A percentile compares a stretch with the other conserved stretches of the same genome.
These are phyloP conservation scores for Cryphonectria radicalis DNA, from an alignment of 2,329 filamentous ascomycete genomes.

Conservation along the genomic window DNA sequence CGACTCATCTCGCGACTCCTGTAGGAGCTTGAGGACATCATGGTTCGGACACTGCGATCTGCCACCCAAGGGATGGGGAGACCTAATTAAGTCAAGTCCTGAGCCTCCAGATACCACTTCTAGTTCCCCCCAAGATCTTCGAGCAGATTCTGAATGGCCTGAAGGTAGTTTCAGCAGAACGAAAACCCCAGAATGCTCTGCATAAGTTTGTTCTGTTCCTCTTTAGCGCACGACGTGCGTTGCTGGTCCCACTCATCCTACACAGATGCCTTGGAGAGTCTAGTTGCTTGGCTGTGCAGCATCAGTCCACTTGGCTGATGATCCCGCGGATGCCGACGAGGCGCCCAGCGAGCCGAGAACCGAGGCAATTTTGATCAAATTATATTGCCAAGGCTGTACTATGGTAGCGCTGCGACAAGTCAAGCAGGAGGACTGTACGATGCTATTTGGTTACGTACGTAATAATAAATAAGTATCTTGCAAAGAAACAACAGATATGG, in stretches of 20 bases:
- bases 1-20: too few species aligned
- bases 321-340: neutral
- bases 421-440: neutral
- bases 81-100: neutral
- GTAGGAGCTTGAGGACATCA: too few species aligned
- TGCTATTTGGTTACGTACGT: neutral
- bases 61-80: too few species aligned
- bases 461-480: neutral
- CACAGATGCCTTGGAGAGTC: neutral
- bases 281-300: neutral
- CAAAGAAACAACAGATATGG: neutral
- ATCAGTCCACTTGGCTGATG: neutral
- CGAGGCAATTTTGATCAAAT: neutral
- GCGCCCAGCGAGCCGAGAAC: neutral
- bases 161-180: too few species aligned
- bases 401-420: neutral
- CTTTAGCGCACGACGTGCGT: neutral
- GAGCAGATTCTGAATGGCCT: too few species aligned
- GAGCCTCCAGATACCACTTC: neutral
- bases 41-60: too few species aligned
- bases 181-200: too few species aligned
- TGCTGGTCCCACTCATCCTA: neutral
- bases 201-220: neutral
- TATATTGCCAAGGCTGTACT: neutral
- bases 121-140: too few species aligned